Percentiles rank a stretch among this genome's conserved stretches.
Evolutionary conservation across 208 protist species (phyloP).

Genomic region (Leishmania turanica): DNA sequence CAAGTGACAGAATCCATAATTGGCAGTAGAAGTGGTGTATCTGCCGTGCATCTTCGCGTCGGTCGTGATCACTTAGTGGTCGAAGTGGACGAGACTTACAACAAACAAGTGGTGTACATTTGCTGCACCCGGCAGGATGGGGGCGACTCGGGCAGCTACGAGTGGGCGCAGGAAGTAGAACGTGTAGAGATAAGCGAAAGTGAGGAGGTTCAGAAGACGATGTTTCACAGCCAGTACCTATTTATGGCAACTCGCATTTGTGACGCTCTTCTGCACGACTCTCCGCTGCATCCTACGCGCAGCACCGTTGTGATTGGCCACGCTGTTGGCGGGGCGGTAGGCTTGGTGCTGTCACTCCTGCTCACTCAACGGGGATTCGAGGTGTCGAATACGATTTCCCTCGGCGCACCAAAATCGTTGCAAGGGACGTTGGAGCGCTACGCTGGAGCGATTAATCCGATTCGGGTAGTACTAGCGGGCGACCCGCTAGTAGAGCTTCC

Average conservation of each 20-base stretch:
- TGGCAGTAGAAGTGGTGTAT: conserved; percentile 68
- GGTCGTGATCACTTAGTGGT: conserved; percentile 75
- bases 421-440: conserved; percentile 69
- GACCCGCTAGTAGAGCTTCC: conserved; percentile 85
- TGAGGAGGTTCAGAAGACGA: conserved; percentile 71
- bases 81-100: conserved; percentile 80
- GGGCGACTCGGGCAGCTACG: conserved; percentile 46
- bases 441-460: conserved; percentile 62
- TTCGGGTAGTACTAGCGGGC: conserved; percentile 80
- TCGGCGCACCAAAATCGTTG: conserved; percentile 73
- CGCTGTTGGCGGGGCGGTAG: conserved; percentile 75
- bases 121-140: conserved; percentile 39
- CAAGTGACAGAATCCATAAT: conserved; percentile 77
- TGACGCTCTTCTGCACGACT: conserved; percentile 62
- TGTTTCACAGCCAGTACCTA: conserved; percentile 70
- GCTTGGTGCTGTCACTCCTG: conserved; percentile 53
- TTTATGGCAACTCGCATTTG: conserved; percentile 54
- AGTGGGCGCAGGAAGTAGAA: conserved; percentile 72
- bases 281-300: conserved; percentile 72
- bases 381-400: conserved; percentile 72
- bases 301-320: conserved; percentile 82
- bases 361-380: conserved; percentile 67
- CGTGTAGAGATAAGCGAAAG: conserved; percentile 68
- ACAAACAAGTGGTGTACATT: conserved; percentile 85
- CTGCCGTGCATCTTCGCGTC: conserved; percentile 66